phyloP scores from a whole-genome alignment of 208 protist species.

The Lotmaria passim region DNA sequence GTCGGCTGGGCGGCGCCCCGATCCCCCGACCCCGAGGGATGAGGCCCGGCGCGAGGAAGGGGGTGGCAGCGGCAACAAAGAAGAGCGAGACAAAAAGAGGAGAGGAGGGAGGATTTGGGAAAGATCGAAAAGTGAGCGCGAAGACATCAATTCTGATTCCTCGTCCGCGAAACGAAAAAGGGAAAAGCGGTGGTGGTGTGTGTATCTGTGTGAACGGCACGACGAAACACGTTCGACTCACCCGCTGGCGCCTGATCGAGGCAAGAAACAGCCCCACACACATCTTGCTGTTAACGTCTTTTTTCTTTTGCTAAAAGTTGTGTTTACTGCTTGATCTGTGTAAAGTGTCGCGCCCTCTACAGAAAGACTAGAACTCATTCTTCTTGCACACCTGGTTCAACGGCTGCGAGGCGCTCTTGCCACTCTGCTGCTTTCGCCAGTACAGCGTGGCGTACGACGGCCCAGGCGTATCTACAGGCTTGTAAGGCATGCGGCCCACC shows the following conservation, averaged over 20 bases:
- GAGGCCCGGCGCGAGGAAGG: too few species aligned
- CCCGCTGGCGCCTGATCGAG: too few species aligned
- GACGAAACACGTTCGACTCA: too few species aligned
- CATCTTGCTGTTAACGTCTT: not conserved
- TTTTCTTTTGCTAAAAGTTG: too few species aligned
- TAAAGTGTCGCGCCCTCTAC: not conserved
- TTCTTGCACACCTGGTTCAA: slow-evolving; percentile 65
- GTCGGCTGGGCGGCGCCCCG: too few species aligned
- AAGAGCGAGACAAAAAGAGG: too few species aligned
- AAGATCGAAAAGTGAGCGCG: too few species aligned
- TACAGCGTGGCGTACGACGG: slow-evolving; percentile 80
- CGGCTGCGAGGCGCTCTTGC: slow-evolving; percentile 51
- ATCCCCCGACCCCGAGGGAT: too few species aligned
- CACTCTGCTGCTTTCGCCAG: slow-evolving; percentile 68
- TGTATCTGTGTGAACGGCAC: not conserved
- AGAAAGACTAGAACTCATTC: slow-evolving; percentile 61
- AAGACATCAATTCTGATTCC: too few species aligned
- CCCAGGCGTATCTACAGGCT: slow-evolving; percentile 57
- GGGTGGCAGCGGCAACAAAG: too few species aligned
- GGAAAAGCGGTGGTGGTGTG: too few species aligned
- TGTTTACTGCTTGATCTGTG: not conserved
- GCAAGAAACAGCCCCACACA: not conserved
- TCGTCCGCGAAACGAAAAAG: not conserved
- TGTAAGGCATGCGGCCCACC: slow-evolving; percentile 74
- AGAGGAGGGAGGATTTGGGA: not conserved